Evolutionary conservation across 1,139 yeast genomes (phyloP).

Genomic region (Yamadazyma diddensiae): DNA sequence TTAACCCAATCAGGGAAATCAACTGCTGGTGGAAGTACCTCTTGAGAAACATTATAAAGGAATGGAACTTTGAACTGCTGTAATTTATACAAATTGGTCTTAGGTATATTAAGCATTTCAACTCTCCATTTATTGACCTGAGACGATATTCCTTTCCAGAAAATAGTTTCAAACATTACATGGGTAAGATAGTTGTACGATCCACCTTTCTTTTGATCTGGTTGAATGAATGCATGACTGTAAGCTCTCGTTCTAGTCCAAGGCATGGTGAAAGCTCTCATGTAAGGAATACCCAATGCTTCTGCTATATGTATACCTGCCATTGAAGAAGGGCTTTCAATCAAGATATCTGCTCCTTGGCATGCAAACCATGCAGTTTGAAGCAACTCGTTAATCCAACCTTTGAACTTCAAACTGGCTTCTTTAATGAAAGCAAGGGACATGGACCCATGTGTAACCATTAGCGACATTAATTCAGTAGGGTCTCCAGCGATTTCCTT

Average conservation of each 20-base stretch:
- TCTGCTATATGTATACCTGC: conserved; percentile 95
- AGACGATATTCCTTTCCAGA: conserved; percentile 91
- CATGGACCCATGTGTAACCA: conserved; percentile 89
- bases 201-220: conserved; percentile 91
- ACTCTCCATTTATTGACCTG: conserved; percentile 89
- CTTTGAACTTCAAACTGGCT: conserved; percentile 72
- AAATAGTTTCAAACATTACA: conserved; percentile 85
- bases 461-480: conserved; percentile 83
- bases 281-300: conserved; percentile 82
- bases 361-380: conserved; percentile 81
- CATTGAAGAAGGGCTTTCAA: conserved; percentile 95
- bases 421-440: conserved; percentile 81
- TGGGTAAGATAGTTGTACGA: conserved; percentile 90
- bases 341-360: conserved; percentile 75
- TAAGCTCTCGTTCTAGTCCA: conserved; percentile 96
- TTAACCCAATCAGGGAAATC: conserved; percentile 94
- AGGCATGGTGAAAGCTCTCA: conserved; percentile 97
- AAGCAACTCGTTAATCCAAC: conserved; percentile 77
- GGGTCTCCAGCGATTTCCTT: conserved; percentile 88
- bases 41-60: conserved; percentile 82
- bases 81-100: conserved; percentile 66
- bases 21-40: conserved; percentile 85
- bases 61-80: conserved; percentile 84
- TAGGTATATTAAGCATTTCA: conserved; percentile 57
- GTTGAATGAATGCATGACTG: conserved; percentile 94